Base-by-base conservation (phyloP, 2,329 filamentous ascomycete species). In the Madurella fahalii region DNA sequence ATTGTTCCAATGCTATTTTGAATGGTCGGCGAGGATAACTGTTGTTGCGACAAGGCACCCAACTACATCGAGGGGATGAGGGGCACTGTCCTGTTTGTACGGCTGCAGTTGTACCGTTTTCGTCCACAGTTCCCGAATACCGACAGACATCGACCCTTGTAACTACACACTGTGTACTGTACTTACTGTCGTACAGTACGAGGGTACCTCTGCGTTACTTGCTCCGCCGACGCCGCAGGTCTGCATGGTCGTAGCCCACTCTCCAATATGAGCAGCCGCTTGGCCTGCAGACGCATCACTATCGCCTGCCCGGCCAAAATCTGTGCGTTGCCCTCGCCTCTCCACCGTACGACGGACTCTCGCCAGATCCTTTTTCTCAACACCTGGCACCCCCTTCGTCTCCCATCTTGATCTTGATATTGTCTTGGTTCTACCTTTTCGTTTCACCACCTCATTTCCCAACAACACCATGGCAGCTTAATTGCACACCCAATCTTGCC, bases 201-300 rank as follows among this genome's bases (percentile, higher is more conserved):
- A 37, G 34, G 13, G 34, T 37, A 37, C 34, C 13, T 37, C 11
- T 37, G 34, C 11, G 34, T 37, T 15, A 37, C 34, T 37, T 11
- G 47, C 40, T 47, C 49, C 47, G 50, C 52, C 54, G 55, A 53
- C 55, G 58, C 58, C 54, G 54, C 58, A 58, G 52, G 41, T 20
- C 50, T 57, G 54, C 54, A 57, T 37, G 46, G 50, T 44, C n/a
- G 43, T 50, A 52, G 34, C 47, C 39, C 56, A 41, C 40, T 44
- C 13, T 37, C 47, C 54, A 50, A 53, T 18, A 39, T 56, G 46
- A 30, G 37, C 50, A 53, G 47, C 55, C 46, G 44, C 54, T 47
- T 46, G 17, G 40, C 31, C 50, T 25, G 18, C n/a, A 46, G 46
- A 25, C 3, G 25, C 25, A 25, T 7, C 25, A 25, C 25, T 25